phyloP scores from a whole-genome alignment of 768 basidiomycete genomes.

The Cubamyces sp. region DNA sequence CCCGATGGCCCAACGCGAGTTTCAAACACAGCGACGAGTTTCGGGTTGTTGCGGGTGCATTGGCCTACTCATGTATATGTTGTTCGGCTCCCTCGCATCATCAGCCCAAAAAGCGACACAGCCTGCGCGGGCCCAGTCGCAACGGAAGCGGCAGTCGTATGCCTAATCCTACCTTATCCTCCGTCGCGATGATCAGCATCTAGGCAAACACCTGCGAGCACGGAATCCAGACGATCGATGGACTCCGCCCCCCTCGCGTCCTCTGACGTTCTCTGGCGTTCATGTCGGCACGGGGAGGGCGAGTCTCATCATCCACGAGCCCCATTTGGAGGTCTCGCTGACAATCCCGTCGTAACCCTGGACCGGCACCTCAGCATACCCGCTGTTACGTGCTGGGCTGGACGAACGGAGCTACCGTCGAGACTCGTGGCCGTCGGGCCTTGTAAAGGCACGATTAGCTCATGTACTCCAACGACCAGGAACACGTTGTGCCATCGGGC shows the following conservation, averaged over 20 bases:
- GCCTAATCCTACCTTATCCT: constrained; percentile 7
- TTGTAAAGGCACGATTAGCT: constrained; percentile 10
- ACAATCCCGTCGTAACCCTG: not conserved
- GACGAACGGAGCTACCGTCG: constrained; percentile 10
- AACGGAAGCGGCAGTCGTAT: constrained; percentile 12
- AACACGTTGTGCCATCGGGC: constrained; percentile 7
- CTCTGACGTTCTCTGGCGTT: not conserved
- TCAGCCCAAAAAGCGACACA: constrained; percentile 13
- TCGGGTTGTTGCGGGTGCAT: not conserved
- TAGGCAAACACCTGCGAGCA: not conserved
- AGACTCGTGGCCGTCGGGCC: constrained; percentile 1
- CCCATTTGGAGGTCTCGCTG: not conserved
- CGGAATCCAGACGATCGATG: not conserved
- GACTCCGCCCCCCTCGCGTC: not conserved
- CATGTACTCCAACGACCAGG: constrained; percentile 6
- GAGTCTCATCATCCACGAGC: not conserved
- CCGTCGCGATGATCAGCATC: constrained; percentile 18
- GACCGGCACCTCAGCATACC: not conserved
- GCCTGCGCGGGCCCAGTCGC: constrained; percentile 3
- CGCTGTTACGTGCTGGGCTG: constrained; percentile 8
- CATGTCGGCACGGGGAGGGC: not conserved
- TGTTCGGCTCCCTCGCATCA: constrained; percentile 18
- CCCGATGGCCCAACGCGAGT: not conserved
- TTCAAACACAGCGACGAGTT: constrained; percentile 23
- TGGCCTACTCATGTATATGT: not conserved